Evolutionary conservation across 176 grass and related monocot genomes (phyloP), one percentile per base, ranked within the genome.

Genomic region (Metroxylon sagu): DNA sequence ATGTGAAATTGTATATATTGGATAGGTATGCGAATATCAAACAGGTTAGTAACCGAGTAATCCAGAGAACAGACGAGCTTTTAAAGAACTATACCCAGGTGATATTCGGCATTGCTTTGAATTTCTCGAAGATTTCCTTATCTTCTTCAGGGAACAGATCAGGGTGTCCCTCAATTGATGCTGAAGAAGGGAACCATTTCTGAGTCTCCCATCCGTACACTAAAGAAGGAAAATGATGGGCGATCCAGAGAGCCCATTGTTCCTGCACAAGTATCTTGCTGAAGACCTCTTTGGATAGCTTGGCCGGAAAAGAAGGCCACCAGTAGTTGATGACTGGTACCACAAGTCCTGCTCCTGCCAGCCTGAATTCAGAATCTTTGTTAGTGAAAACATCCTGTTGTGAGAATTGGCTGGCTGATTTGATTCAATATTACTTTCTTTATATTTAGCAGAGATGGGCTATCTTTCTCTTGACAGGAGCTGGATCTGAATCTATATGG

Each of bases 281-380:
- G 65, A 57, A 86, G 43, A 66, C 79, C 6, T 21, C 26, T 19
- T 53, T 61, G 48, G 73, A 73, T 49, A 83, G 27, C 39, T 78
- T 2, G 28, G 56, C 48, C 0, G 88, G 83, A 48, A 86, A 39
- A 17, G 80, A 81, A 18, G 56, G 60, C 88, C 88, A 87, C 79
- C 83, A 92, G 72, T 92, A 92, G 76, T 77, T 92, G 28, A 92
- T 76, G n/a, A 25, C 79, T 48, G 83, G 83, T 17, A 70, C 83
- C 25, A 86, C 71, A 54, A 86, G 57, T 14, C 71, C 64, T 25
- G 29, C 79, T 59, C 83, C 88, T 71, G 57, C 55, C 26, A 92
- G 65, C 57, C 83, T 85, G 63, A 26, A 5, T 43, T 43, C 35
- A 43, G 35, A 43, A 14, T 43, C 8, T 43, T 43, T 14, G 35